Evolutionary conservation across 768 basidiomycete species (phyloP).

Genomic region (Cytidiella melzeri): DNA sequence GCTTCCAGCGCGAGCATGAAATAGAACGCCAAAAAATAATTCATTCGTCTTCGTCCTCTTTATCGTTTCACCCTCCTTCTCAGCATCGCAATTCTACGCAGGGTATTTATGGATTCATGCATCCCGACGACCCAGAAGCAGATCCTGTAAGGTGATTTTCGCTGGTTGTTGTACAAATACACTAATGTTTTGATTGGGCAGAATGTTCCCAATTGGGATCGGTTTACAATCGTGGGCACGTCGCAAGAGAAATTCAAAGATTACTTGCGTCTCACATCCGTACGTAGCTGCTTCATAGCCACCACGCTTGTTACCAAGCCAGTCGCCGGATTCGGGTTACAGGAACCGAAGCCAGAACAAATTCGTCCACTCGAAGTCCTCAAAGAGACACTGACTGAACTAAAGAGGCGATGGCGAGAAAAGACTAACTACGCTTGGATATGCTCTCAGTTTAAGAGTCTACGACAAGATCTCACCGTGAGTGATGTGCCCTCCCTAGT

Average conservation of each 20-base stretch:
- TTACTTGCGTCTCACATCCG: constrained; percentile 89
- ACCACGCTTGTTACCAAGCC: too few relatives aligned
- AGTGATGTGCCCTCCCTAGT: constrained; percentile 29
- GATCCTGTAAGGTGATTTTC: constrained; percentile 52
- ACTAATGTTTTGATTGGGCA: constrained; percentile 26
- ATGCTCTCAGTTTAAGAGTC: constrained; percentile 96
- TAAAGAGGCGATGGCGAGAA: constrained; percentile 85
- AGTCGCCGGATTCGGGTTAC: too few relatives aligned
- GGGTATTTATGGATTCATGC: constrained; percentile 25
- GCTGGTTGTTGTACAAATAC: neutral
- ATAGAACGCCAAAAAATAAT: constrained; percentile 64
- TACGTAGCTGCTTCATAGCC: too few relatives aligned
- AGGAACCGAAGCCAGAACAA: constrained; percentile 94
- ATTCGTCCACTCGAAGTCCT: constrained; percentile 87
- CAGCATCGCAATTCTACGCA: constrained; percentile 34
- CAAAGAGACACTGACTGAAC: constrained; percentile 75
- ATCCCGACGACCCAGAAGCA: constrained; percentile 60
- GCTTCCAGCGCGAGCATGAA: constrained; percentile 89
- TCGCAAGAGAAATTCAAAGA: constrained; percentile 90
- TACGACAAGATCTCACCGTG: constrained; percentile 96
- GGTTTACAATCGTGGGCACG: constrained; percentile 90
- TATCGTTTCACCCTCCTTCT: constrained; percentile 13
- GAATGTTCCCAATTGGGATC: constrained; percentile 98
- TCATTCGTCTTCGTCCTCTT: constrained; percentile 29
- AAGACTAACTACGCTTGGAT: constrained; percentile 82